Evolutionary conservation across 108 stramenopile genomes (phyloP), one percentile per base, ranked within the genome.

Genomic region (Skeletonema grethae): DNA sequence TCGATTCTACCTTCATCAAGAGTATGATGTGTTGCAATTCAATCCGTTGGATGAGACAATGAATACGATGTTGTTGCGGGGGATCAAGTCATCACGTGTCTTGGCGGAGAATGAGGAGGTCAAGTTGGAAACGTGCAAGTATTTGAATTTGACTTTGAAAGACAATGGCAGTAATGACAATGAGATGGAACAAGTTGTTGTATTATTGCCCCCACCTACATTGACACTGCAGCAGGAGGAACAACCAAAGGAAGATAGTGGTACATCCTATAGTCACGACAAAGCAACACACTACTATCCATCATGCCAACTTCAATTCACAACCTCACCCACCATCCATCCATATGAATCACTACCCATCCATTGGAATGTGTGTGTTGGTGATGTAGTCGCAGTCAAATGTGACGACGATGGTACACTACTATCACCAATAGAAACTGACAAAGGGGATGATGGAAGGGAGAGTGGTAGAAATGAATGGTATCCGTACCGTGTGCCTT

Each of bases 311-410:
- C 3, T 53, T 53, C 20, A 53, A 53, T 53, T 22, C 2, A 15
- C 50, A 20, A 22, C 20, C 18, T 53, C 50, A 24, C 50, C 50
- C 22, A 53, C 50, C 50, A 22, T 22, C 7, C 50, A 53, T 53
- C 50, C 50, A 22, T 53, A 70, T n/a, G 35, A 70, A 70, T 34
- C 50, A 32, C 5, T 30, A 36, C 16, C 60, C 1, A 61, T 28
- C 29, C 24, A 39, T 25, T 84, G 84, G 79, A 57, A 36, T 16
- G 32, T 67, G 30, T 39, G 61, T 30, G 72, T 82, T 15, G 77
- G 76, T 22, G 80, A 85, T 43, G 43, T 80, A 8, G 75, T 84
- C n/a, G 83, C 83, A 8, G 79, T 79, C 2, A 41, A n/a, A 6
- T 59, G 29, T n/a, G 48, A 65, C 1, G 10, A 30, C 7, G 50